A percentile compares a stretch with the other conserved stretches of the same genome.
These are phyloP conservation scores for Pinus taeda DNA, from an alignment of 75 land plant species.

Conservation along the genomic window DNA sequence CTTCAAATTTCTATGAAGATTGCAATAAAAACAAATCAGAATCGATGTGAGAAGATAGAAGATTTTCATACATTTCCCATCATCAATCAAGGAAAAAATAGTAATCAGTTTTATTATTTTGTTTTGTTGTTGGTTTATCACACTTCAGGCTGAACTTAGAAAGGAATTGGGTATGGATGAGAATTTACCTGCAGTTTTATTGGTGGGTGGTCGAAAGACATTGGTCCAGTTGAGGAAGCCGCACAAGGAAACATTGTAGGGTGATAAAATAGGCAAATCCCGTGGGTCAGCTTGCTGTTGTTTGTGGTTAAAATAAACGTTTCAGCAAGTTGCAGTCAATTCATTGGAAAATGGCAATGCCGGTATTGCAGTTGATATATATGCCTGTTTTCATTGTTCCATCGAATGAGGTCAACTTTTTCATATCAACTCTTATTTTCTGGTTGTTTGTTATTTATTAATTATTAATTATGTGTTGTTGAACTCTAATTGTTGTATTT, in stretches of 20 bases:
- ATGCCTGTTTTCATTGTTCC: not conserved
- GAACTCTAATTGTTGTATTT: too few relatives aligned
- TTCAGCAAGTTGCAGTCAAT: constrained; percentile 44
- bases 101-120: too few relatives aligned
- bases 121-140: too few relatives aligned
- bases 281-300: constrained; percentile 69
- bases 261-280: too few relatives aligned
- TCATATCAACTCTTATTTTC: not conserved
- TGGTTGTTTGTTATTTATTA: not conserved
- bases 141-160: constrained; percentile 60
- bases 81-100: too few relatives aligned
- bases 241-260: constrained; percentile 14
- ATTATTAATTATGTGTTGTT: not conserved
- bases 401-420: not conserved
- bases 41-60: too few relatives aligned
- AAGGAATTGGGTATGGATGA: constrained; percentile 72
- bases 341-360: constrained; percentile 73
- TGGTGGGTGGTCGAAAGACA: constrained; percentile 95
- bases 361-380: constrained; percentile 29
- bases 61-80: too few relatives aligned
- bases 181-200: constrained; percentile 70
- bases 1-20: too few relatives aligned
- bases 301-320: constrained; percentile 73
- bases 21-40: too few relatives aligned
- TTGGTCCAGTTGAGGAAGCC: constrained; percentile 85